phyloP scores from a whole-genome alignment of 768 basidiomycete genomes.

The Rickenella mellea region DNA sequence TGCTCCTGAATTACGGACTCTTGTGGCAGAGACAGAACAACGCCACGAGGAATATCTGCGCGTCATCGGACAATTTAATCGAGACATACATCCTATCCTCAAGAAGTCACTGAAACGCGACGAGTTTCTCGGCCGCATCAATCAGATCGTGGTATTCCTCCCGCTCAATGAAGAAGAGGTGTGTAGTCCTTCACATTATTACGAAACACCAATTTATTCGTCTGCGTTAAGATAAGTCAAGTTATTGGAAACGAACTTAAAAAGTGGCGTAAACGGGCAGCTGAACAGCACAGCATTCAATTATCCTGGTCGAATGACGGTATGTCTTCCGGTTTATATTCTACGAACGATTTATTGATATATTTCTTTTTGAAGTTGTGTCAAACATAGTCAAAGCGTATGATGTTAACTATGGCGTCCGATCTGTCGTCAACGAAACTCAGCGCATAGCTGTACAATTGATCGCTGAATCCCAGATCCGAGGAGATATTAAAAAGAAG shows the following conservation, averaged over 20 bases:
- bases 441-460: not conserved
- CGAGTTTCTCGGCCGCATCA: constrained; percentile 30
- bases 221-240: too few relatives aligned
- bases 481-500: not conserved
- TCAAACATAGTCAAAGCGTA: not conserved
- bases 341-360: not conserved
- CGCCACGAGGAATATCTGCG: not conserved
- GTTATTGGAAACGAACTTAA: not conserved
- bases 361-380: not conserved
- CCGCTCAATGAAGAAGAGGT: not conserved
- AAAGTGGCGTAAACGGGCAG: not conserved
- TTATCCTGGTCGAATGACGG: not conserved
- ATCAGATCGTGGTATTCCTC: constrained; percentile 23
- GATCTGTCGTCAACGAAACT: not conserved
- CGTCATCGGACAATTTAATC: constrained; percentile 6
- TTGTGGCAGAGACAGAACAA: constrained; percentile 21
- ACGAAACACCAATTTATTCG: too few relatives aligned
- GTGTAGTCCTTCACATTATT: too few relatives aligned
- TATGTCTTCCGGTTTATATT: not conserved
- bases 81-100: constrained; percentile 19
- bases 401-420: not conserved
- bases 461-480: not conserved
- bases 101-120: constrained; percentile 12
- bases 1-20: constrained; percentile 17
- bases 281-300: not conserved